Evolutionary conservation across 768 basidiomycete genomes (phyloP), one percentile per base, ranked within the genome.

Genomic region (Boletus subcaerulescens): DNA sequence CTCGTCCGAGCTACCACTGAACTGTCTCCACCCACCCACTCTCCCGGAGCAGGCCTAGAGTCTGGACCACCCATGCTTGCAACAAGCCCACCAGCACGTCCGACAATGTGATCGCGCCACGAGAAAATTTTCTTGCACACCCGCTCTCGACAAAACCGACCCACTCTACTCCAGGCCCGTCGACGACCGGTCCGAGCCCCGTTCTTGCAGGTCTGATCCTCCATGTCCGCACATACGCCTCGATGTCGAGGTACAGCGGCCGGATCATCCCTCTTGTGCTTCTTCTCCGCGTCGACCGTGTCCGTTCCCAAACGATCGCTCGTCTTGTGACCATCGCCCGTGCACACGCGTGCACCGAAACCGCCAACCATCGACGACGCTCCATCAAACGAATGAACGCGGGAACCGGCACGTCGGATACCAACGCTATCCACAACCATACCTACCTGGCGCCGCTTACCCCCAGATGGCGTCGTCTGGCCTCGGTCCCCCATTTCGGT

Each of bases 211-310:
- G 29, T 29, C 17, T 45, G 38, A 38, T 18, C 41, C 22, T 38
- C 42, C 17, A 17, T 14, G 26, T 45, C 36, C 35, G 53, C 18
- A 29, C 20, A 17, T 8, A 22, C 18, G 18, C 15, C 11, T 20
- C 0, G 50, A 31, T 10, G 22, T 24, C 48, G 52, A 57, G 26
- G n/a, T 39, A 48, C 44, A 15, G 12, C 58, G 60, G 60, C 39
- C 59, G 64, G 67, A 64, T 56, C 64, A 55, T 53, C 36, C n/a
- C 4, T 44, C 18, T 10, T 8, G 1, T 44, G 17, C 54, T 43
- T 52, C 55, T 39, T 50, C 22, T 47, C 45, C 10, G 46, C 22
- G 33, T 42, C 48, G 40, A 10, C 33, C 26, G 22, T 9, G 32
- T 41, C 33, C 20, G 15, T 20, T 12, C n/a, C 14, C 40, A 26